phyloP scores from a whole-genome alignment of 306 rosid genomes.

The Pyrus communis region DNA sequence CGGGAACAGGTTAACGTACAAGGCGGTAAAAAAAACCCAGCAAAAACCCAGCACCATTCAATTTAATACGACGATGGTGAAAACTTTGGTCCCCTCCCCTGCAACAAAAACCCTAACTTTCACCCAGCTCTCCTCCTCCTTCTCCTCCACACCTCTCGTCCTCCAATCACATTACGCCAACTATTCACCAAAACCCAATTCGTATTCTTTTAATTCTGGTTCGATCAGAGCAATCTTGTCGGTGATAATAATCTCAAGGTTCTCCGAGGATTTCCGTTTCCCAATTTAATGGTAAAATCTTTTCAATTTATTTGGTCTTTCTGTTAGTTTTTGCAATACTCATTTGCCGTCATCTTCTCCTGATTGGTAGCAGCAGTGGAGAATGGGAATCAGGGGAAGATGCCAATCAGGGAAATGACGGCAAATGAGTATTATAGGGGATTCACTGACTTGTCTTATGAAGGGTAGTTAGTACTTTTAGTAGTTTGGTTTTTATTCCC shows the following conservation, averaged over 20 bases:
- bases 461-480: too few relatives aligned
- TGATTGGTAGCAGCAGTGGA: too few relatives aligned
- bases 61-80: neutral
- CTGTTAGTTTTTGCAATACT: neutral
- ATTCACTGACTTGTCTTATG: too few relatives aligned
- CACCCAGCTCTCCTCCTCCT: neutral
- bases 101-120: neutral
- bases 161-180: constrained; percentile 4
- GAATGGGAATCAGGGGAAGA: too few relatives aligned
- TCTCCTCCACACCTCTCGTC: neutral
- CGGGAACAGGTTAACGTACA: neutral
- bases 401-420: too few relatives aligned
- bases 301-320: neutral
- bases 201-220: neutral
- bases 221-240: neutral
- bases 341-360: too few relatives aligned
- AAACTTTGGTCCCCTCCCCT: neutral
- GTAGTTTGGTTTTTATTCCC: too few relatives aligned
- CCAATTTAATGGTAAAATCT: neutral
- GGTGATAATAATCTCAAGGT: neutral
- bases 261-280: neutral
- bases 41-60: constrained; percentile 3
- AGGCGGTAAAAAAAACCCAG: neutral
- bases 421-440: too few relatives aligned
- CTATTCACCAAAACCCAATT: neutral